These are phyloP conservation scores for Peronosclerospora sorghi DNA, from an alignment of 352 stramenopile genomes.

Conservation along the genomic window DNA sequence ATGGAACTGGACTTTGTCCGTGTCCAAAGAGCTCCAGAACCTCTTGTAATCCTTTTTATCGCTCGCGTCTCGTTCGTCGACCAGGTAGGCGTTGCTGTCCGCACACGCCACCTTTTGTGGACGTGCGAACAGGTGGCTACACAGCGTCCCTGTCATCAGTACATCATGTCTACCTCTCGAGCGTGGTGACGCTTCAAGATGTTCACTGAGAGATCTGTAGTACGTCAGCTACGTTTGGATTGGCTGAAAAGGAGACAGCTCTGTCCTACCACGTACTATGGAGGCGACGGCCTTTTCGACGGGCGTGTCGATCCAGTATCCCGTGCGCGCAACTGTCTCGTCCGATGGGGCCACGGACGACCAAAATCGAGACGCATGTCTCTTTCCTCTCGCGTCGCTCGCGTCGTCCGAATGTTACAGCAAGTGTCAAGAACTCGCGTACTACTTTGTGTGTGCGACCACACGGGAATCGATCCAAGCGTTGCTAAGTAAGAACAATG, in stretches of 20 bases:
- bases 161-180: constrained; percentile 20
- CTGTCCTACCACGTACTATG: constrained; percentile 11
- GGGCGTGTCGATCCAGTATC: constrained; percentile 42
- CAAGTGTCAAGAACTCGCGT: constrained; percentile 51
- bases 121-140: constrained; percentile 11
- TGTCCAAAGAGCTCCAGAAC: constrained; percentile 92
- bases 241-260: background rate
- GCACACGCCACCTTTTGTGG: constrained; percentile 3
- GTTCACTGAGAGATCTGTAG: constrained; percentile 9
- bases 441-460: constrained; percentile 50
- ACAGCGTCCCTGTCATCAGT: constrained; percentile 16
- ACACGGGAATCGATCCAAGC: constrained; percentile 38
- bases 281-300: constrained; percentile 38
- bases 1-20: constrained; percentile 83
- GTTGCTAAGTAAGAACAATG: constrained; percentile 53
- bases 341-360: background rate
- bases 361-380: constrained; percentile 9
- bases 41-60: constrained; percentile 85
- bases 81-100: constrained; percentile 1
- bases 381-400: constrained; percentile 9
- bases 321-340: constrained; percentile 1
- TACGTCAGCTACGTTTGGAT: background rate
- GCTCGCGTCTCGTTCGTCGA: constrained; percentile 53
- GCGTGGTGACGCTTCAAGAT: constrained; percentile 17
- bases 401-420: constrained; percentile 21